Conservation (phyloP, 768 basidiomycete genomes). For the Boletus fagicola region DNA sequence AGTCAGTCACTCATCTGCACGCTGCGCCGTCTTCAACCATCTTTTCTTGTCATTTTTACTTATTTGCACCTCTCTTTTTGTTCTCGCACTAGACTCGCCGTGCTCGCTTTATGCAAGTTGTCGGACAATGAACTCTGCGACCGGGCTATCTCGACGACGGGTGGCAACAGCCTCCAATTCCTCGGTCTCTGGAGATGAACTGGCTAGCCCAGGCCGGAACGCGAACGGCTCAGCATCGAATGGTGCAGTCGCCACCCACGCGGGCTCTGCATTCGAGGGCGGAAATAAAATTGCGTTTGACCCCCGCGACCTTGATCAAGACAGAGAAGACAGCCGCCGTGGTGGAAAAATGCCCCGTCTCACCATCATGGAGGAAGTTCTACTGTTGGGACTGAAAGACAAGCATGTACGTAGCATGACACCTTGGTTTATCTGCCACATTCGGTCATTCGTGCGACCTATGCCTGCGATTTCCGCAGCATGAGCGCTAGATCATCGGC, state of each 20-base stretch:
- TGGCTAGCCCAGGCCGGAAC: constrained; percentile 29
- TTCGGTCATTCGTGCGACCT: constrained; percentile 8
- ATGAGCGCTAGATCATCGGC: constrained; percentile 6
- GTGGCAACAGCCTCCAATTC: constrained; percentile 44
- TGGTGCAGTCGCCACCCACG: constrained; percentile 48
- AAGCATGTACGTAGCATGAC: constrained; percentile 66
- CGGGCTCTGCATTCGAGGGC: constrained; percentile 82
- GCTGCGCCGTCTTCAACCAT: constrained; percentile 7
- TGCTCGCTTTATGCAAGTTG: constrained; percentile 21
- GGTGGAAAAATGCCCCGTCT: constrained; percentile 78
- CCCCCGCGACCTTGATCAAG: constrained; percentile 82
- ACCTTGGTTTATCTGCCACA: neutral
- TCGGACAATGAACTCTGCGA: constrained; percentile 47
- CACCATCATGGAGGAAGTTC: constrained; percentile 96
- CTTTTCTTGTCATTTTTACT: neutral
- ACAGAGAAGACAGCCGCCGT: constrained; percentile 57
- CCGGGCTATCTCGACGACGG: constrained; percentile 58
- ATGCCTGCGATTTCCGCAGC: constrained; percentile 19
- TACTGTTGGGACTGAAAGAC: constrained; percentile 92
- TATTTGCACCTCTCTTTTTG: constrained; percentile 5
- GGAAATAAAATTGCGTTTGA: constrained; percentile 90
- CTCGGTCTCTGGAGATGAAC: constrained; percentile 39
- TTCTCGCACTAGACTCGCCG: neutral
- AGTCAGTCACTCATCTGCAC: constrained; percentile 1
- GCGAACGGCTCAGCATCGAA: constrained; percentile 31